Evolutionary conservation across 768 basidiomycete genomes (phyloP).

Genomic region (Russula foetens): DNA sequence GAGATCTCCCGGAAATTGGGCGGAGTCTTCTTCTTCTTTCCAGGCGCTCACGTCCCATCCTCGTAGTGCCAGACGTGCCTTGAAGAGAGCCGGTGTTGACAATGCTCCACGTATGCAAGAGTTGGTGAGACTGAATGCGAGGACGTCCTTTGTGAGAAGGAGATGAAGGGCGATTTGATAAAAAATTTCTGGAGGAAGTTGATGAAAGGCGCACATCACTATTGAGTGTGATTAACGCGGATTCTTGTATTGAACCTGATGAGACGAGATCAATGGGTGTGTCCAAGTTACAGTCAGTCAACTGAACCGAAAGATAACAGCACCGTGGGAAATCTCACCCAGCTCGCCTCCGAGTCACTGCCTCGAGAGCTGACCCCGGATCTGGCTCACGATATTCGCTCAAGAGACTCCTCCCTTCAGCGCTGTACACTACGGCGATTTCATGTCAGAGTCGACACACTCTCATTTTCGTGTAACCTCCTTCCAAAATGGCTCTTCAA

Average conservation of each 20-base stretch:
- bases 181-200: neutral
- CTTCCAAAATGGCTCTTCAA: conserved; percentile 23
- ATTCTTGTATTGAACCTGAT: no score
- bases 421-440: neutral
- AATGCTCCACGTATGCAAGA: neutral
- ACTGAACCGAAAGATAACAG: no score
- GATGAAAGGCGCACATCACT: neutral
- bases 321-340: no score
- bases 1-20: neutral
- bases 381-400: no score
- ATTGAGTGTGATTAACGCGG: no score
- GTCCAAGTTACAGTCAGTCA: no score
- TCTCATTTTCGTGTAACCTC: neutral
- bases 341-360: no score
- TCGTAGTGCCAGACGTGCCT: neutral
- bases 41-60: conserved; percentile 7
- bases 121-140: neutral
- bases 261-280: no score
- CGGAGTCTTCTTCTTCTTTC: neutral
- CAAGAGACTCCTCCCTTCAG: no score
- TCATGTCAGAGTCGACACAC: conserved; percentile 1
- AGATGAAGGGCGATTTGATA: conserved; percentile 7
- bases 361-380: no score
- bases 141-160: neutral
- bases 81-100: conserved; percentile 1